Percentiles rank a stretch among this genome's conserved stretches.
Conservation (phyloP, 805 yeast species). For the Ascoidea rubescens region DNA sequence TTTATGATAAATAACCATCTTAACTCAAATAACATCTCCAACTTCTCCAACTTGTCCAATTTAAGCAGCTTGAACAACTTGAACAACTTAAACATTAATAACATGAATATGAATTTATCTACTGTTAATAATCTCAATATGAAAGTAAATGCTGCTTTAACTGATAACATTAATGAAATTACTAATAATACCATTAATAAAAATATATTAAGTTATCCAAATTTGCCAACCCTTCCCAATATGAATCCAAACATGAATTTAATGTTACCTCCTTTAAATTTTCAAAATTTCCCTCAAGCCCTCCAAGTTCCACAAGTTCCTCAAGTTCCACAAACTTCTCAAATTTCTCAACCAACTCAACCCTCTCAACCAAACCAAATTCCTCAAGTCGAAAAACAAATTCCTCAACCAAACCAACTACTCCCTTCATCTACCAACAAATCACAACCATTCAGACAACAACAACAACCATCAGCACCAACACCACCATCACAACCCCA, state of each 20-base stretch:
- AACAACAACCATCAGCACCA: conserved; percentile 5
- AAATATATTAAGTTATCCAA: too few relatives aligned
- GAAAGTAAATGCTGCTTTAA: neutral
- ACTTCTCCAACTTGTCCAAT: neutral
- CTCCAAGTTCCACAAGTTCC: neutral
- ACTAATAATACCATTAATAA: too few relatives aligned
- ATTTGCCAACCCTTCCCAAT: too few relatives aligned
- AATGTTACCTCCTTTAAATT: neutral
- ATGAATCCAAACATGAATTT: conserved; percentile 6
- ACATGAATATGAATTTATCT: neutral
- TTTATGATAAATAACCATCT: neutral
- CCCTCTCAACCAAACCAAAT: conserved; percentile 9
- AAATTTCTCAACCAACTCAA: conserved; percentile 6
- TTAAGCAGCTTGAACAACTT: conserved; percentile 6
- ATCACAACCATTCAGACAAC: conserved; percentile 16
- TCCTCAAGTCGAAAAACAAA: conserved; percentile 6
- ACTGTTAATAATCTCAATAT: too few relatives aligned
- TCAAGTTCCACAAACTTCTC: neutral
- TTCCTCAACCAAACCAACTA: conserved; percentile 11
- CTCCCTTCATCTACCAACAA: conserved; percentile 17
- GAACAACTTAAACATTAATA: neutral
- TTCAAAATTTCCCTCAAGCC: neutral
- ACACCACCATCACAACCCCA: conserved; percentile 10
- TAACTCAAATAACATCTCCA: conserved; percentile 1
- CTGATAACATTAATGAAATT: too few relatives aligned